phyloP scores from a whole-genome alignment of 371 early-diverging fungal genomes.

The Scutellospora calospora region DNA sequence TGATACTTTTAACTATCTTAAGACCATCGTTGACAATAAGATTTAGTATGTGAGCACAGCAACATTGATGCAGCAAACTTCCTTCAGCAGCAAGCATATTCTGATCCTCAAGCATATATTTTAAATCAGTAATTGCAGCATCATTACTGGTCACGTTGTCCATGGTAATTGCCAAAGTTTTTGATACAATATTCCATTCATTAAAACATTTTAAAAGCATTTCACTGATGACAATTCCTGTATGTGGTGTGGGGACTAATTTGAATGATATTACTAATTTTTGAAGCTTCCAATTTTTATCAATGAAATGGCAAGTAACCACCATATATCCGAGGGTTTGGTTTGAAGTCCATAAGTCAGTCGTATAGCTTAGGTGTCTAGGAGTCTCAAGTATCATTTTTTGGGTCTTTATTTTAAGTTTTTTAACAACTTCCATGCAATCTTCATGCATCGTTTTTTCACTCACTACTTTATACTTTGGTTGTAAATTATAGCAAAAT shows the following conservation, averaged over 20 bases:
- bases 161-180: background rate
- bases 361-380: background rate
- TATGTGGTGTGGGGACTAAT: background rate
- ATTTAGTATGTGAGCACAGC: background rate
- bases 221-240: background rate
- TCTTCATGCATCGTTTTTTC: background rate
- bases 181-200: background rate
- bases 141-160: background rate
- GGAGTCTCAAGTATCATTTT: background rate
- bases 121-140: background rate
- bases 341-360: background rate
- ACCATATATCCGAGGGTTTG: background rate
- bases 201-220: background rate
- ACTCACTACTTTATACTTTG: conserved; percentile 19
- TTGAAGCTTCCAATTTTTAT: background rate
- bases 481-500: background rate
- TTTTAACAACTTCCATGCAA: conserved; percentile 3
- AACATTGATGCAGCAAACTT: background rate
- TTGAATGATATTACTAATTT: background rate
- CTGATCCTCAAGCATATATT: background rate
- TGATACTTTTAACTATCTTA: background rate
- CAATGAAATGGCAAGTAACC: background rate
- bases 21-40: background rate
- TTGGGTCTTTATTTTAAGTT: background rate
- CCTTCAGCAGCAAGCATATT: background rate